Percentiles rank a stretch among this genome's conserved stretches.
Conservation (phyloP, 331 rosid genomes). For the Arachis monticola region DNA sequence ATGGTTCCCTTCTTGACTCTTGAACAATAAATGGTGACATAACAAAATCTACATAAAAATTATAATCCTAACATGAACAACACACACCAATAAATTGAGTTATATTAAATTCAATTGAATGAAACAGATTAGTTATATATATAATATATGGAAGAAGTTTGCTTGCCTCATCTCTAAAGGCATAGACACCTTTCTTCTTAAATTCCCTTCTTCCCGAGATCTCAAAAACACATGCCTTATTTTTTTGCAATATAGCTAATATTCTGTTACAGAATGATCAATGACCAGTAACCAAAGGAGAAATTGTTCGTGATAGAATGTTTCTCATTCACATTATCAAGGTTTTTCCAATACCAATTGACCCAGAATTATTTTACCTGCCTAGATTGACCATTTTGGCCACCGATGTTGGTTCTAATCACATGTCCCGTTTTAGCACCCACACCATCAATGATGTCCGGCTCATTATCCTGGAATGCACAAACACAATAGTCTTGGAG, state of each 20-base stretch:
- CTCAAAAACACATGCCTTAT: too few relatives aligned
- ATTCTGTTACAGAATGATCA: slow-evolving; percentile 50
- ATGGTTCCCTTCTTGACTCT: too few relatives aligned
- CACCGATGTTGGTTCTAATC: slow-evolving; percentile 84
- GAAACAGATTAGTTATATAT: too few relatives aligned
- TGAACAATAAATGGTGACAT: too few relatives aligned
- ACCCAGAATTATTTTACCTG: slow-evolving; percentile 58
- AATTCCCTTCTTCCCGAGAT: too few relatives aligned
- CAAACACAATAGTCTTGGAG: neutral
- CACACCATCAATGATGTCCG: slow-evolving; percentile 80
- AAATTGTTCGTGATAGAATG: slow-evolving; percentile 11
- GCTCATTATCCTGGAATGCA: slow-evolving; percentile 79
- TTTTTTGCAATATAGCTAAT: slow-evolving; percentile 64
- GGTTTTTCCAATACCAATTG: neutral
- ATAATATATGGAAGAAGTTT: too few relatives aligned
- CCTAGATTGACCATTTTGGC: slow-evolving; percentile 86
- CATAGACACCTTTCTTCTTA: too few relatives aligned
- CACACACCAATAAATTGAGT: too few relatives aligned
- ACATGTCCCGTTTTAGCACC: slow-evolving; percentile 96
- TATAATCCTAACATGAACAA: too few relatives aligned
- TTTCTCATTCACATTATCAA: slow-evolving; percentile 26
- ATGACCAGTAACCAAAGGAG: slow-evolving; percentile 13
- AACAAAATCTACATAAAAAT: too few relatives aligned
- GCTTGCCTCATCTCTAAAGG: too few relatives aligned
- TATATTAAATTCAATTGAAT: too few relatives aligned